Conservation (phyloP, 2,329 filamentous ascomycete species). For the Purpureocillium lavendulum region DNA sequence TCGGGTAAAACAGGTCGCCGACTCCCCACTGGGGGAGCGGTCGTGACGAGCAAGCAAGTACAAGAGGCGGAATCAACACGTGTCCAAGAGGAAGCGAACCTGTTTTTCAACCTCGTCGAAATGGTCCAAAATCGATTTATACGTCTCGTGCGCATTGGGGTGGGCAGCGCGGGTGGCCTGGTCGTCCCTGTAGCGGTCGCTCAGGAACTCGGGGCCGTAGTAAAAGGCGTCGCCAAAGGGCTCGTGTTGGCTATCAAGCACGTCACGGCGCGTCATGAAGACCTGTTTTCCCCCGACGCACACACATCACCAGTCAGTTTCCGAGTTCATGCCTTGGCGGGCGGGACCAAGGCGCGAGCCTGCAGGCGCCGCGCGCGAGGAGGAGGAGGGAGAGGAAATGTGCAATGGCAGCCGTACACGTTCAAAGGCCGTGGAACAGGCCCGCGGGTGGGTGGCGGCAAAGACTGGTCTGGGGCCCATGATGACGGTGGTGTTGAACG, state of each 20-base stretch:
- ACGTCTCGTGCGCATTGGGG: constrained; percentile 64
- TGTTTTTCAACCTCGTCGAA: constrained; percentile 65
- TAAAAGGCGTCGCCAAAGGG: constrained; percentile 97
- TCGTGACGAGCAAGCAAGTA: constrained; percentile 3
- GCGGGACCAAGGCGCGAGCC: background rate
- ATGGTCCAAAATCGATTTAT: constrained; percentile 66
- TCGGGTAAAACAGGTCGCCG: background rate
- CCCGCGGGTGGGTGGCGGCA: constrained; percentile 85
- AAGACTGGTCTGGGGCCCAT: constrained; percentile 54
- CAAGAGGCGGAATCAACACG: constrained; percentile 11
- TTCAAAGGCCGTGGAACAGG: constrained; percentile 96
- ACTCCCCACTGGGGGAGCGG: constrained; percentile 2
- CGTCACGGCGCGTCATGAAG: constrained; percentile 88
- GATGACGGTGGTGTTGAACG: background rate
- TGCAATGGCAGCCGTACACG: constrained; percentile 48
- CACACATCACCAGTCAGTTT: background rate
- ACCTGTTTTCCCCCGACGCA: constrained; percentile 45
- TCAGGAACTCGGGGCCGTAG: constrained; percentile 83
- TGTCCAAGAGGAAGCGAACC: constrained; percentile 41
- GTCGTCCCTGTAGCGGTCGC: constrained; percentile 69
- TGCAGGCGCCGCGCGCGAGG: background rate
- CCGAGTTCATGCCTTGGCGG: too few relatives aligned
- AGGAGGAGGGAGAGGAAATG: too few relatives aligned
- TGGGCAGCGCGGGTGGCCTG: constrained; percentile 43
- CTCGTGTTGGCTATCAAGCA: constrained; percentile 80